These are phyloP conservation scores for Erodium chrysanthum DNA, from an alignment of 441 rosid genomes.

Conservation along the genomic window DNA sequence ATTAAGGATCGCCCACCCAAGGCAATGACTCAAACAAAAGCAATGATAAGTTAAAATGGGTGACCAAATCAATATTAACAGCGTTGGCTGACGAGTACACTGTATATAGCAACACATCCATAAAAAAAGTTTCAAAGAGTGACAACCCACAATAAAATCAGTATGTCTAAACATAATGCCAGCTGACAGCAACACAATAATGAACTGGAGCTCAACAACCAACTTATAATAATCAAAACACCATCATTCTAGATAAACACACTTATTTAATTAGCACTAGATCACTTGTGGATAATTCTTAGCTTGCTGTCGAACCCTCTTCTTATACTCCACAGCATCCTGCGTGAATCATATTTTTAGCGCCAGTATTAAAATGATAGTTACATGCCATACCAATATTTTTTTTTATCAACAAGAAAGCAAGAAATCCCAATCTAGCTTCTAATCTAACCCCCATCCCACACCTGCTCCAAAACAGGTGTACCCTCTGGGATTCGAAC, in stretches of 20 bases:
- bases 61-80: not conserved
- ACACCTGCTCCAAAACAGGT: no score
- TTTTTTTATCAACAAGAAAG: no score
- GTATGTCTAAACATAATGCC: not conserved
- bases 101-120: not conserved
- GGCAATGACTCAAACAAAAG: no score
- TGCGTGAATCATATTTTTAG: slow-evolving; percentile 21
- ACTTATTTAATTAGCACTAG: slow-evolving; percentile 22
- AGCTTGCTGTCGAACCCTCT: slow-evolving; percentile 76
- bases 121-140: not conserved
- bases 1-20: no score
- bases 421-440: no score
- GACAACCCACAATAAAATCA: not conserved
- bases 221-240: no score
- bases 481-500: no score
- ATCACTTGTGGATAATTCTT: slow-evolving; percentile 76
- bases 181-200: not conserved
- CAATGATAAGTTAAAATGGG: no score
- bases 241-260: not conserved
- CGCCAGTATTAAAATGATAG: no score
- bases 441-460: no score
- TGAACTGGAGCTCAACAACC: not conserved
- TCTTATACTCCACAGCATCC: slow-evolving; percentile 79
- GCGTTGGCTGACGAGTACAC: not conserved
- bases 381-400: no score